Evolutionary conservation across 2,329 filamentous ascomycete species (phyloP).

Genomic region (Fusarium irregulare): DNA sequence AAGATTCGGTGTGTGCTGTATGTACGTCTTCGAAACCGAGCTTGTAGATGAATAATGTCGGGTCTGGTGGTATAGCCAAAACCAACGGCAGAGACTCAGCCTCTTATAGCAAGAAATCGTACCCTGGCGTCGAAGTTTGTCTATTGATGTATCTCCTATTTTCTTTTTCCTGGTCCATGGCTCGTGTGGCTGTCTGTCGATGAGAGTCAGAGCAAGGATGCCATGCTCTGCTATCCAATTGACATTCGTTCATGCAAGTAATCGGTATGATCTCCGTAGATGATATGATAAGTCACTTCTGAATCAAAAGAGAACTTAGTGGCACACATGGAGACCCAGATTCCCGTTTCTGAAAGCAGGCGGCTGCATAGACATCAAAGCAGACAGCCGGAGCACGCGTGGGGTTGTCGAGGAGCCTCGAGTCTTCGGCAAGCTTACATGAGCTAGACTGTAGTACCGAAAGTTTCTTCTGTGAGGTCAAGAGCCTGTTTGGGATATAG

Average conservation of each 20-base stretch:
- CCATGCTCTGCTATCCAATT: constrained; percentile 13
- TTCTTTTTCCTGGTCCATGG: constrained; percentile 2
- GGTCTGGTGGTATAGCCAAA: background rate
- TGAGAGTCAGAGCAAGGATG: constrained; percentile 7
- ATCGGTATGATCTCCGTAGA: constrained; percentile 5
- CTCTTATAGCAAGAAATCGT: constrained; percentile 24
- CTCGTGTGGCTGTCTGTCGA: constrained; percentile 11
- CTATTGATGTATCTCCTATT: background rate
- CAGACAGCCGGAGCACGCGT: constrained; percentile 32
- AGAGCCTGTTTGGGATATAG: background rate
- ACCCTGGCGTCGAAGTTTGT: background rate
- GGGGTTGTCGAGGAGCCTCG: constrained; percentile 14
- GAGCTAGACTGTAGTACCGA: background rate
- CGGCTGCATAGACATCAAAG: constrained; percentile 34
- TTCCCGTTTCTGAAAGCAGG: constrained; percentile 31
- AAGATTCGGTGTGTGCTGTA: background rate
- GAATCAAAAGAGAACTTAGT: constrained; percentile 5
- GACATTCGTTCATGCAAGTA: constrained; percentile 11
- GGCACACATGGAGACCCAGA: constrained; percentile 5
- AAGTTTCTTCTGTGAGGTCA: background rate
- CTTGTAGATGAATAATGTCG: background rate
- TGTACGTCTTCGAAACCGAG: background rate
- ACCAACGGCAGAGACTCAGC: background rate
- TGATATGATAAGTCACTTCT: constrained; percentile 20
- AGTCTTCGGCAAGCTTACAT: constrained; percentile 15